These are phyloP conservation scores for Trametes hirsuta DNA, from an alignment of 1,284 basidiomycete species.

Conservation along the genomic window DNA sequence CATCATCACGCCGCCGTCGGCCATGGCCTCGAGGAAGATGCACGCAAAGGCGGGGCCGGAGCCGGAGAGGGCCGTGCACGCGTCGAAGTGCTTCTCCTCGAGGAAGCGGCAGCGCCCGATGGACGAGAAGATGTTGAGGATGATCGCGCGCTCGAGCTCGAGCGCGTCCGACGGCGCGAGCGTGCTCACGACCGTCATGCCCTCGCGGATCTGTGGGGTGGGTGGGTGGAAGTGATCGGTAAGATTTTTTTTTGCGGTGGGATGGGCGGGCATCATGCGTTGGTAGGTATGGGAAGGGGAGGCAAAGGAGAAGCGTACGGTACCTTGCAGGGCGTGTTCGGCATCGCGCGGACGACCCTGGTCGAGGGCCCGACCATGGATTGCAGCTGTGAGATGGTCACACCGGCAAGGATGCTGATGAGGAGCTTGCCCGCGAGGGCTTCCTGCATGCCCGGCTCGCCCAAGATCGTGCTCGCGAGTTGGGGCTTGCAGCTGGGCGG, in stretches of 20 bases:
- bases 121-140: conserved; percentile 92
- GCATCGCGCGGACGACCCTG: conserved; percentile 95
- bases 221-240: background rate
- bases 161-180: conserved; percentile 56
- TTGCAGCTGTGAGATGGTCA: conserved; percentile 84
- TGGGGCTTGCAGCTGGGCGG: conserved; percentile 90
- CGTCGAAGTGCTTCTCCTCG: conserved; percentile 98
- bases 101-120: conserved; percentile 93
- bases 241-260: background rate
- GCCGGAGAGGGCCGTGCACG: conserved; percentile 95
- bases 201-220: conserved; percentile 83
- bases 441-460: conserved; percentile 81
- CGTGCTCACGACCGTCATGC: conserved; percentile 91
- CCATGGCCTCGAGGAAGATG: conserved; percentile 98
- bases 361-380: conserved; percentile 79
- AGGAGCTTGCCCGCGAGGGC: conserved; percentile 90
- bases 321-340: conserved; percentile 97
- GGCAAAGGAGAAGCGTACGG: conserved; percentile 25
- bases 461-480: conserved; percentile 77
- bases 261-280: background rate
- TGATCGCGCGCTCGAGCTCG: conserved; percentile 73
- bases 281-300: background rate
- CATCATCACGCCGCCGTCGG: conserved; percentile 99
- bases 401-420: conserved; percentile 95
- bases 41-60: conserved; percentile 98